Evolutionary conservation across 108 stramenopile species (phyloP).

Genomic region (Skeletonema costatum): DNA sequence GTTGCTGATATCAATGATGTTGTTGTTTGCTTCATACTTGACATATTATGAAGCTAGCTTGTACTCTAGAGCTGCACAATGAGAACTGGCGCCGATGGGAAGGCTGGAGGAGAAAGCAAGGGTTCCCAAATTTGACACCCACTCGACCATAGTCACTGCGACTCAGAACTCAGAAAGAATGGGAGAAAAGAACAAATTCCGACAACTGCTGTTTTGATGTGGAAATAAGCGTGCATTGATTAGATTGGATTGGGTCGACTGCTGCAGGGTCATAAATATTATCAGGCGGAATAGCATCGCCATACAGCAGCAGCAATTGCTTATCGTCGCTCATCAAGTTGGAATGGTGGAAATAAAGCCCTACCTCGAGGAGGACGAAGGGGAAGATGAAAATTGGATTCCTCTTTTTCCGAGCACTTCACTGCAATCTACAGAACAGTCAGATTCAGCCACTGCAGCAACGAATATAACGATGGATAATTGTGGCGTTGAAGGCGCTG

Average conservation of each 20-base stretch:
- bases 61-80: too few relatives aligned
- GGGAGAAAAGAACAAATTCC: too few relatives aligned
- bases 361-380: constrained; percentile 30
- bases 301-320: not conserved
- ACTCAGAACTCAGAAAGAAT: too few relatives aligned
- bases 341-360: constrained; percentile 50
- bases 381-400: constrained; percentile 28
- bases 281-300: not conserved
- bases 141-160: too few relatives aligned
- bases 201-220: too few relatives aligned
- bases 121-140: too few relatives aligned
- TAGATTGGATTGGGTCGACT: too few relatives aligned
- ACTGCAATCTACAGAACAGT: not conserved
- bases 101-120: too few relatives aligned
- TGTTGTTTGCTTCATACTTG: not conserved
- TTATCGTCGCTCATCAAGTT: not conserved
- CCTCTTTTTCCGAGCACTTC: constrained; percentile 14
- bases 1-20: too few relatives aligned
- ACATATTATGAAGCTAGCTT: not conserved
- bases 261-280: too few relatives aligned
- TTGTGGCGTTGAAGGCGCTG: not conserved
- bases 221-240: too few relatives aligned
- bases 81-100: too few relatives aligned
- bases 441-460: not conserved
- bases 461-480: not conserved